Conservation (phyloP, 441 rosid genomes). For the Raphanus hybrid region DNA sequence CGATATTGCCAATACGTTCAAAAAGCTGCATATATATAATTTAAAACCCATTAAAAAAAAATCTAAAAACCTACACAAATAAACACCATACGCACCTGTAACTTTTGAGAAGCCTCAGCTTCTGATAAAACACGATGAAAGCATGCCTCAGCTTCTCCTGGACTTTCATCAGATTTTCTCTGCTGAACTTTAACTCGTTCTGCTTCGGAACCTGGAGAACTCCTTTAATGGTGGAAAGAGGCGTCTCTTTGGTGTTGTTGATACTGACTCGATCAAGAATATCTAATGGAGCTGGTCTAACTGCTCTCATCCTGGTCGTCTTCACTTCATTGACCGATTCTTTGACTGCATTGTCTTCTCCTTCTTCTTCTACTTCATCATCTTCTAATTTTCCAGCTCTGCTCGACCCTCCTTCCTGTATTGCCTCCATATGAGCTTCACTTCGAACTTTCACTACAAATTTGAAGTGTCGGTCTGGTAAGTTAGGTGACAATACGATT, state of each 20-base stretch:
- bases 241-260: constrained; percentile 46
- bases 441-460: constrained; percentile 10
- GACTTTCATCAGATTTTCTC: constrained; percentile 49
- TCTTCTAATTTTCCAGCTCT: constrained; percentile 36
- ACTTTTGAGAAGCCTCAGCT: constrained; percentile 64
- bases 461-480: constrained; percentile 18
- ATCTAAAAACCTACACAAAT: background rate
- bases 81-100: constrained; percentile 44
- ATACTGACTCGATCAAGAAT: constrained; percentile 47
- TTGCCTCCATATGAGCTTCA: constrained; percentile 48
- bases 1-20: constrained; percentile 51
- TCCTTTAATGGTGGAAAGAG: constrained; percentile 49
- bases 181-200: constrained; percentile 42
- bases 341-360: background rate
- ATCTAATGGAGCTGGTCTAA: constrained; percentile 46
- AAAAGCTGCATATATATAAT: constrained; percentile 40
- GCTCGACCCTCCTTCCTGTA: constrained; percentile 54
- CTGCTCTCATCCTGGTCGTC: constrained; percentile 22
- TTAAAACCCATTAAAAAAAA: background rate
- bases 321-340: background rate
- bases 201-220: constrained; percentile 34
- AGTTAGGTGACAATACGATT: background rate
- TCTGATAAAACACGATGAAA: constrained; percentile 51
- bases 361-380: constrained; percentile 10
- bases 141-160: constrained; percentile 50